phyloP scores from a whole-genome alignment of 1,284 basidiomycete genomes.

The Schizophyllum amplum region DNA sequence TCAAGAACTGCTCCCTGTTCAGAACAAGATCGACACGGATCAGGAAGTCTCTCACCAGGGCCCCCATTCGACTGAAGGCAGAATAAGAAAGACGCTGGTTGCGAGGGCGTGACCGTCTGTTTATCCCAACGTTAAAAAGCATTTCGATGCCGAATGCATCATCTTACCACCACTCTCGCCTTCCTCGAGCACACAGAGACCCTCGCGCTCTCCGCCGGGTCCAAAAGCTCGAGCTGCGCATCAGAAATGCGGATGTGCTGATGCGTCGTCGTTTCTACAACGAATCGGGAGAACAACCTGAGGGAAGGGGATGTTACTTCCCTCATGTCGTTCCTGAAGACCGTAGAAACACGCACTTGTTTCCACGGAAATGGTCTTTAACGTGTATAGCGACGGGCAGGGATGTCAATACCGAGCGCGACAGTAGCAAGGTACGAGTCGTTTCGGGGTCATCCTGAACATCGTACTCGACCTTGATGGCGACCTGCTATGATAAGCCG shows the following conservation, averaged over 20 bases:
- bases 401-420: slow-evolving; percentile 48
- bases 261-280: slow-evolving; percentile 63
- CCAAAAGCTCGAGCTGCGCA: slow-evolving; percentile 40
- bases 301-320: slow-evolving; percentile 2
- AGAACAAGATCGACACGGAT: slow-evolving; percentile 3
- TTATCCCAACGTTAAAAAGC: not conserved
- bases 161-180: slow-evolving; percentile 33
- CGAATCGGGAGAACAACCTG: slow-evolving; percentile 71
- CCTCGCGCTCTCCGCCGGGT: not conserved
- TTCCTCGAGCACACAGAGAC: slow-evolving; percentile 11
- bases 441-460: slow-evolving; percentile 46
- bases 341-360: slow-evolving; percentile 31
- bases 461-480: slow-evolving; percentile 51
- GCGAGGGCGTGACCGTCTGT: slow-evolving; percentile 62
- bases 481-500: slow-evolving; percentile 45
- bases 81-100: slow-evolving; percentile 68
- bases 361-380: slow-evolving; percentile 77
- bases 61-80: slow-evolving; percentile 52
- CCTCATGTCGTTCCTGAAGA: slow-evolving; percentile 1
- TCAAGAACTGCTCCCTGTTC: slow-evolving; percentile 40
- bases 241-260: slow-evolving; percentile 64
- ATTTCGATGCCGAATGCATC: not conserved
- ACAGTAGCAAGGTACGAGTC: slow-evolving; percentile 41
- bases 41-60: slow-evolving; percentile 35
- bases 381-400: slow-evolving; percentile 80